Evolutionary conservation across 2,329 filamentous ascomycete species (phyloP).

Genomic region (Pseudogymnoascus sp.): DNA sequence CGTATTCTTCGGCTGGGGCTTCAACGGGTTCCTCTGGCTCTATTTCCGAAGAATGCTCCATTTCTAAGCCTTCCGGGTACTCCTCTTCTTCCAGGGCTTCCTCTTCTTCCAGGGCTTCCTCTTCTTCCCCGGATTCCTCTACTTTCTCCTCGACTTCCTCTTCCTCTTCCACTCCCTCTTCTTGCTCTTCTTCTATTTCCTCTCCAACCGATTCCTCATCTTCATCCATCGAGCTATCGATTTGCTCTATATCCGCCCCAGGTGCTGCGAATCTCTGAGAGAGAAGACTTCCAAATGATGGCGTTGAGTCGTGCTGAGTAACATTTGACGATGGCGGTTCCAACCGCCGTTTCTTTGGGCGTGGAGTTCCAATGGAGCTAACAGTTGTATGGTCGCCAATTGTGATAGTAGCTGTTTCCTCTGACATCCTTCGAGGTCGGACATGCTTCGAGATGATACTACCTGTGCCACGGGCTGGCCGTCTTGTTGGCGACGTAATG

Average conservation of each 20-base stretch:
- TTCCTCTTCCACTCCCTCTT: constrained; percentile 17
- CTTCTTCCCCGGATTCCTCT: constrained; percentile 11
- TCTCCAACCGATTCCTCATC: constrained; percentile 14
- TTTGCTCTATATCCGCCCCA: constrained; percentile 12
- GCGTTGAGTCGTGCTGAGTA: constrained; percentile 11
- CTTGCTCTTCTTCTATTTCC: constrained; percentile 12
- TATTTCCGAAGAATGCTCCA: neutral
- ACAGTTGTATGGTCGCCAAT: constrained; percentile 29
- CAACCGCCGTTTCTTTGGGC: constrained; percentile 20
- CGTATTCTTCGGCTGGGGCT: constrained; percentile 11
- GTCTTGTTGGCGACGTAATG: constrained; percentile 6
- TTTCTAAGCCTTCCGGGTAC: neutral
- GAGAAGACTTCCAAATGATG: constrained; percentile 27
- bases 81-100: constrained; percentile 13
- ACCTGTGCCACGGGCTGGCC: constrained; percentile 1
- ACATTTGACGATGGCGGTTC: constrained; percentile 12
- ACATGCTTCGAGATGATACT: constrained; percentile 21
- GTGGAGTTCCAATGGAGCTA: constrained; percentile 26
- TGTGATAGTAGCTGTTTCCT: constrained; percentile 29
- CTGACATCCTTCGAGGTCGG: constrained; percentile 17
- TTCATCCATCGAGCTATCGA: neutral
- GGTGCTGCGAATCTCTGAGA: constrained; percentile 27
- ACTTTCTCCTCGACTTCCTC: constrained; percentile 12
- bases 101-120: constrained; percentile 12
- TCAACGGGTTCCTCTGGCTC: constrained; percentile 10